phyloP scores from a whole-genome alignment of 306 rosid species.

The Castanea mollissima region DNA sequence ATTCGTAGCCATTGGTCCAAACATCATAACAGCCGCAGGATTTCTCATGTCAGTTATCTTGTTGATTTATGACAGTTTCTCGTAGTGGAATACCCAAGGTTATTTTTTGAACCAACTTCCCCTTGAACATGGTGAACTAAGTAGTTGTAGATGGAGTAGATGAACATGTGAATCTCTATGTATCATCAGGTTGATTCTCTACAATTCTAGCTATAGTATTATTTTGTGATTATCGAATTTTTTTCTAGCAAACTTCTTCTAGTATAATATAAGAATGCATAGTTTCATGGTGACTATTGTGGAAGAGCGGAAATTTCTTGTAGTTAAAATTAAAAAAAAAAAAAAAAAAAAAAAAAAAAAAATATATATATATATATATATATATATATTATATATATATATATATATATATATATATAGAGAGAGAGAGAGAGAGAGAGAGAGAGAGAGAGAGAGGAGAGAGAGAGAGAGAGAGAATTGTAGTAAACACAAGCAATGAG shows the following conservation, averaged over 20 bases:
- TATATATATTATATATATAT: not conserved
- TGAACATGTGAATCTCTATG: not conserved
- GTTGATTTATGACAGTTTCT: not conserved
- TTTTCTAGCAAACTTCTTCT: not conserved
- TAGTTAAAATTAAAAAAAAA: conserved; percentile 29
- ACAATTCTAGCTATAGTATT: not conserved
- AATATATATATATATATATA: too few relatives aligned
- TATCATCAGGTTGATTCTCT: not conserved
- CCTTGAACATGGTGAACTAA: not conserved
- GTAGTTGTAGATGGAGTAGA: not conserved
- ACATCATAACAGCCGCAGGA: not conserved
- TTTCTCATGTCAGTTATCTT: not conserved
- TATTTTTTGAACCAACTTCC: not conserved
- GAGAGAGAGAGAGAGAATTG: too few relatives aligned
- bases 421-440: too few relatives aligned
- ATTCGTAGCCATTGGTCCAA: not conserved
- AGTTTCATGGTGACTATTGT: conserved; percentile 3
- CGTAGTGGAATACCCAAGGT: not conserved
- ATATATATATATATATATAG: not conserved
- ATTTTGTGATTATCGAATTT: not conserved
- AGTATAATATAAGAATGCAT: conserved; percentile 4
- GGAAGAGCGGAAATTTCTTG: conserved; percentile 22
- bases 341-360: conserved; percentile 37
- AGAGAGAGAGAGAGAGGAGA: too few relatives aligned
- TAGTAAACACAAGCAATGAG: too few relatives aligned